Conservation (phyloP, 176 grass and related monocot genomes). For the Miscanthus lutarioriparius region DNA sequence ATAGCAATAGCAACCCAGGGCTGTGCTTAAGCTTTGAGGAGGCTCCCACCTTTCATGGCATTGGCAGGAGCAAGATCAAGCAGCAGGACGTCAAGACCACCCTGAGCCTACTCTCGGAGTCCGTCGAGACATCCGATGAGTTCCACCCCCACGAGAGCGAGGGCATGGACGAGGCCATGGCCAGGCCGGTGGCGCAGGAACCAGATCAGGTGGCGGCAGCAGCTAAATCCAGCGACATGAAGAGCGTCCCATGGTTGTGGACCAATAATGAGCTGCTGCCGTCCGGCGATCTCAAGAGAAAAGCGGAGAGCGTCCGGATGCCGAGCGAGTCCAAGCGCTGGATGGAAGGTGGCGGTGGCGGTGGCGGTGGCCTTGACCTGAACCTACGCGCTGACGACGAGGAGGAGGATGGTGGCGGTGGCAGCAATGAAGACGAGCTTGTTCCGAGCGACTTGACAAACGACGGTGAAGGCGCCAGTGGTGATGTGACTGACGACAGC, state of each 20-base stretch:
- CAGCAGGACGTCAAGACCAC: not conserved
- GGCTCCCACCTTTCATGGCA: not conserved
- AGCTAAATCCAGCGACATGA: not conserved
- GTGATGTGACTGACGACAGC: not conserved
- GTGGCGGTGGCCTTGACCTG: slow-evolving; percentile 44
- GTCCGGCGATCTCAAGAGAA: slow-evolving; percentile 48
- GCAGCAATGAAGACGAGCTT: slow-evolving; percentile 24
- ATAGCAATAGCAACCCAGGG: not conserved
- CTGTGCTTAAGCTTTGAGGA: not conserved
- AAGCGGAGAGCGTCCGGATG: not conserved
- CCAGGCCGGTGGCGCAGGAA: not conserved
- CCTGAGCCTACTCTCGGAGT: slow-evolving; percentile 48
- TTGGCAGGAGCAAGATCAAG: not conserved
- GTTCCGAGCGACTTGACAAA: slow-evolving; percentile 65
- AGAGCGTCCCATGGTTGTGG: slow-evolving; percentile 25
- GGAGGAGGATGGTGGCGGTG: not conserved
- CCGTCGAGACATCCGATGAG: not conserved
- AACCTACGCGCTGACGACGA: slow-evolving; percentile 41
- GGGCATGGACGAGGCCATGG: slow-evolving; percentile 2
- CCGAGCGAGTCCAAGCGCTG: slow-evolving; percentile 25
- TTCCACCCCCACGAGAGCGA: not conserved
- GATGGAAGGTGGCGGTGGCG: not conserved
- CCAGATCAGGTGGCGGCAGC: not conserved
- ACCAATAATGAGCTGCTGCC: slow-evolving; percentile 10
- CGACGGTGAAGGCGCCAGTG: not conserved